Evolutionary conservation across 352 stramenopile species (phyloP), one percentile per base, ranked within the genome.

Genomic region (Phytophthora aleatoria): DNA sequence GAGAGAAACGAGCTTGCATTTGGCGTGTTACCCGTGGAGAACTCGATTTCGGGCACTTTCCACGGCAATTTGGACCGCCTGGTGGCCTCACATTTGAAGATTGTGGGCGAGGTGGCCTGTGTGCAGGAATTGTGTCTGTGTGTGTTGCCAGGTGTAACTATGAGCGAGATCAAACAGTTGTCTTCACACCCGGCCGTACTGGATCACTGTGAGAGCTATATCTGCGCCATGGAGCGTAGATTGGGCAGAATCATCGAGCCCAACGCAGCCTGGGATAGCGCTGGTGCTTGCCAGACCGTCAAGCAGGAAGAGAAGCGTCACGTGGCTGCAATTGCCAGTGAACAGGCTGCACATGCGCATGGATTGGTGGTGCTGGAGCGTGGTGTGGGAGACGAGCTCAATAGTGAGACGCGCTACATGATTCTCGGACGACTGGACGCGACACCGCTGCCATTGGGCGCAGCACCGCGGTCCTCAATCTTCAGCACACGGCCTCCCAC

Each of bases 361-460:
- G 83, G 83, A 7, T 66, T 91, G 3, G 45, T 68, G 12, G 79
- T 92, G 16, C 45, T 92, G 9, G 77, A 88, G 47, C 76, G 76
- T 27, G 79, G 79, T 0, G 71, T 92, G 0, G 81, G 76, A 9
- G 77, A 89, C 24, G 81, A 90, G 33, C 77, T 89, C 35, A 82
- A 89, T 59, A 90, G 85, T 60, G 81, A 89, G 59, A 92, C 83
- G 36, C 75, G 81, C 3, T 92, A 89, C 67, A 85, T 87, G 71
- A 89, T 92, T 57, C 67, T 92, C 13, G 81, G 75, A n/a, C 69
- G 76, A 15, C 44, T 83, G 8, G 83, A 90, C 43, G 77, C 69
- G 15, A 26, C 53, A 6, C 67, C 76, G 1, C 44, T 91, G 10
- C 77, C 75, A 10, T 52, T 86, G 6, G 66, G 80, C 2, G 43